Conservation (phyloP, 805 yeast genomes). For the Ogataea thermomethanolica region DNA sequence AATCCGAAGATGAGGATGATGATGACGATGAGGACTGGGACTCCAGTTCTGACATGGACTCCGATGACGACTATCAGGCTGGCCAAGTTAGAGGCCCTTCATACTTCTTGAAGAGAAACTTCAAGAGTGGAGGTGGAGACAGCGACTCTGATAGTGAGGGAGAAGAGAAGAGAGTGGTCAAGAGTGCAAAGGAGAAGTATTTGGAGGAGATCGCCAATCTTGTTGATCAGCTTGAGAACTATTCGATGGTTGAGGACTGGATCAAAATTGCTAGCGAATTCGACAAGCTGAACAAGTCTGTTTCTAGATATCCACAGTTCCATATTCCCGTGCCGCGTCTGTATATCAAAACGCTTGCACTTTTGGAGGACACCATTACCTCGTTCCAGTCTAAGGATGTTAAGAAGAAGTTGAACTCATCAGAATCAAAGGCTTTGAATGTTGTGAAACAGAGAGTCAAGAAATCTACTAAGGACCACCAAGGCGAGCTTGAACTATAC, state of each 20-base stretch:
- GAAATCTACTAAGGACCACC: slow-evolving; percentile 72
- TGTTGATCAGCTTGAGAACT: slow-evolving; percentile 64
- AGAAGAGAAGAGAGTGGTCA: slow-evolving; percentile 78
- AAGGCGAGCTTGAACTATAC: slow-evolving; percentile 53
- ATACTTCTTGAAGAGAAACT: slow-evolving; percentile 51
- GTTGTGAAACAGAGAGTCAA: slow-evolving; percentile 83
- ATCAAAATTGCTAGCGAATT: slow-evolving; percentile 67
- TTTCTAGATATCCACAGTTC: slow-evolving; percentile 72
- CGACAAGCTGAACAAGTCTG: slow-evolving; percentile 67
- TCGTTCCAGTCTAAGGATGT: slow-evolving; percentile 48
- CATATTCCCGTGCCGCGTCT: slow-evolving; percentile 67
- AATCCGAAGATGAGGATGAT: slow-evolving; percentile 39
- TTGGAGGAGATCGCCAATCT: slow-evolving; percentile 77
- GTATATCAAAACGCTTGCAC: slow-evolving; percentile 65
- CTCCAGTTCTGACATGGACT: slow-evolving; percentile 46
- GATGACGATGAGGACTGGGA: slow-evolving; percentile 43
- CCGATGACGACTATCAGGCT: slow-evolving; percentile 33
- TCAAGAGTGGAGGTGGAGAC: slow-evolving; percentile 40
- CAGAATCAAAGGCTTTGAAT: slow-evolving; percentile 82
- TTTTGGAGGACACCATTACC: slow-evolving; percentile 64
- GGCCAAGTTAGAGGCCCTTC: slow-evolving; percentile 46
- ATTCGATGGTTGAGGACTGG: slow-evolving; percentile 77
- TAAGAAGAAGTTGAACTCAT: slow-evolving; percentile 74
- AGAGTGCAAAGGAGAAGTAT: slow-evolving; percentile 89
- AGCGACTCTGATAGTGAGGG: slow-evolving; percentile 44